phyloP scores from a whole-genome alignment of 2,329 filamentous ascomycete species.

The Stagonosporopsis tanaceti region DNA sequence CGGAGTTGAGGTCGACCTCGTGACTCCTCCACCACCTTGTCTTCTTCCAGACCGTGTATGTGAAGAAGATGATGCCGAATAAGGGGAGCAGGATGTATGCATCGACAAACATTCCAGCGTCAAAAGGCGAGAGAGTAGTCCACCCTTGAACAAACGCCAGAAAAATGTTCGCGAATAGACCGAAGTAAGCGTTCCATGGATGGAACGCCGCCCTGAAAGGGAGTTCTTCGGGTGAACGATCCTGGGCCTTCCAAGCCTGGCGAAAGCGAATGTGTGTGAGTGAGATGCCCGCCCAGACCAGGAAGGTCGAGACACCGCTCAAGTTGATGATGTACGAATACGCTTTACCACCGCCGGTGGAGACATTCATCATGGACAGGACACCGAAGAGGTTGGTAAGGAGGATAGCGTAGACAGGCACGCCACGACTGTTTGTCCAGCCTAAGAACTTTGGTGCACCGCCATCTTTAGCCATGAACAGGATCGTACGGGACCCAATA shows the following conservation, averaged over 20 bases:
- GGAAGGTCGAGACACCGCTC: constrained; percentile 73
- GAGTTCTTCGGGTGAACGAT: constrained; percentile 50
- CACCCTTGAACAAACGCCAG: constrained; percentile 63
- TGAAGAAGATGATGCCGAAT: constrained; percentile 57
- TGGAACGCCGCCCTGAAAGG: constrained; percentile 59
- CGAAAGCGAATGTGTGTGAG: constrained; percentile 78
- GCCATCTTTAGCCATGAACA: constrained; percentile 77
- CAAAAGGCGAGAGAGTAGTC: constrained; percentile 62
- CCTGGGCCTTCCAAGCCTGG: constrained; percentile 61
- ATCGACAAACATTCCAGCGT: constrained; percentile 60
- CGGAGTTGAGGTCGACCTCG: constrained; percentile 52
- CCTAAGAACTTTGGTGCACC: constrained; percentile 76
- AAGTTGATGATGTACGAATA: constrained; percentile 76
- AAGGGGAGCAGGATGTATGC: constrained; percentile 63
- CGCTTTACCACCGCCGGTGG: constrained; percentile 69
- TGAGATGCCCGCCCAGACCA: constrained; percentile 75
- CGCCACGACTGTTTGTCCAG: constrained; percentile 70
- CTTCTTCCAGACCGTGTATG: constrained; percentile 57
- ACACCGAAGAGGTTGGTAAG: constrained; percentile 75
- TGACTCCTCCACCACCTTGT: constrained; percentile 46
- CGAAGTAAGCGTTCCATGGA: constrained; percentile 61
- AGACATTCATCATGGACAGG: constrained; percentile 78
- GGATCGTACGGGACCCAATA: constrained; percentile 75
- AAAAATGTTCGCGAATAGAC: constrained; percentile 59
- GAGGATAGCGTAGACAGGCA: constrained; percentile 67